These are phyloP conservation scores for Epichloe bromicola DNA, from an alignment of 2,329 filamentous ascomycete genomes.

Conservation along the genomic window DNA sequence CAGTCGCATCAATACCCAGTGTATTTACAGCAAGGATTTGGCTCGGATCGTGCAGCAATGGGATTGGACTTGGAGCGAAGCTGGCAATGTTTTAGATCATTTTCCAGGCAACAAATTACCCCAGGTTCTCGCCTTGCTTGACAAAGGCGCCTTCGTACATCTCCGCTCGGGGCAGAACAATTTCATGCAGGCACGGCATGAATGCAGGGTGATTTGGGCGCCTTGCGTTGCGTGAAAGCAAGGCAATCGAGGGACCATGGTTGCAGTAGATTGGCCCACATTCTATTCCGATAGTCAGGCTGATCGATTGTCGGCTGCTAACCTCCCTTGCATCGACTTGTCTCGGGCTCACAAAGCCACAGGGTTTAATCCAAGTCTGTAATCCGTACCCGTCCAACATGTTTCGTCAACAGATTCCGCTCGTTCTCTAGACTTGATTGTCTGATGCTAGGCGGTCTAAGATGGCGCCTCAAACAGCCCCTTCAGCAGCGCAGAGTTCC, in stretches of 20 bases:
- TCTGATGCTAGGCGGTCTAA: too few relatives aligned
- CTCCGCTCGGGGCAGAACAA: too few relatives aligned
- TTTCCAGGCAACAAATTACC: background rate
- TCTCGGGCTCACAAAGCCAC: background rate
- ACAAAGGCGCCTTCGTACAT: background rate
- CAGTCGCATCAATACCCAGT: too few relatives aligned
- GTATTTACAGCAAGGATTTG: too few relatives aligned
- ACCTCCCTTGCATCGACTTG: background rate
- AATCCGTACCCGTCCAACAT: too few relatives aligned
- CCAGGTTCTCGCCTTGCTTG: background rate
- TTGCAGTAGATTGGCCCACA: background rate
- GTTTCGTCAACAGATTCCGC: background rate
- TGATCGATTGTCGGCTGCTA: background rate
- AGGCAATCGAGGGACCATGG: background rate
- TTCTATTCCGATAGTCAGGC: background rate
- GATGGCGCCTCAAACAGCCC: too few relatives aligned
- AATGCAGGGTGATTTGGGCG: too few relatives aligned
- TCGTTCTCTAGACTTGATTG: too few relatives aligned
- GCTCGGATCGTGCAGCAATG: background rate
- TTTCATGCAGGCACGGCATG: too few relatives aligned
- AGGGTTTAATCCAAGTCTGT: background rate
- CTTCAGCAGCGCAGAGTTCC: too few relatives aligned
- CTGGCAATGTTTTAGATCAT: background rate
- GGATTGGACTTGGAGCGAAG: too few relatives aligned
- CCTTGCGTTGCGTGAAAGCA: background rate